Conservation (phyloP, 495 filamentous ascomycete genomes). For the Aspergillus baeticus region DNA sequence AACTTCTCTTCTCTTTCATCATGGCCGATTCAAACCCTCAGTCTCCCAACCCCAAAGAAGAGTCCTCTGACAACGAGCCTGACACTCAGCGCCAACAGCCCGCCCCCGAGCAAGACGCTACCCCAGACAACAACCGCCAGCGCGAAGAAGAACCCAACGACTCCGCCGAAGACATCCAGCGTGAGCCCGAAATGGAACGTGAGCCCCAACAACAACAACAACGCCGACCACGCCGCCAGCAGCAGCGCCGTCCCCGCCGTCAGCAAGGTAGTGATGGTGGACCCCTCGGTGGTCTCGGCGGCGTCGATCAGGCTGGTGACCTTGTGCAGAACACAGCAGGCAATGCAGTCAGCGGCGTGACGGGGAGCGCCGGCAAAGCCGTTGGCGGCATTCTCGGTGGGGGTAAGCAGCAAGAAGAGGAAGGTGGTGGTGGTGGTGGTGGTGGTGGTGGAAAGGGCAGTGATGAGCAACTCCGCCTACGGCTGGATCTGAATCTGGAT, state of each 20-base stretch:
- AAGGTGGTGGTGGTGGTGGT: constrained; percentile 35
- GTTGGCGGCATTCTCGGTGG: constrained; percentile 50
- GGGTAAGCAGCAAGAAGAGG: constrained; percentile 28
- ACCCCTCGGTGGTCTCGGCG: constrained; percentile 53
- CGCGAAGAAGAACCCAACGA: constrained; percentile 30
- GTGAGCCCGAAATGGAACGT: constrained; percentile 37
- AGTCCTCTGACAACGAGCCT: constrained; percentile 6
- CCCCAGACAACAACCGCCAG: constrained; percentile 16
- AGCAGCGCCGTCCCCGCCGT: constrained; percentile 5
- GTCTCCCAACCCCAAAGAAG: constrained; percentile 8
- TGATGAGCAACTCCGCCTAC: constrained; percentile 71
- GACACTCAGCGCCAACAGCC: constrained; percentile 12
- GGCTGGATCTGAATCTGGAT: constrained; percentile 84
- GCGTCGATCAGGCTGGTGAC: constrained; percentile 54
- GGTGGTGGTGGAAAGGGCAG: constrained; percentile 44
- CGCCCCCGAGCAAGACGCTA: constrained; percentile 12
- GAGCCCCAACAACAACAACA: constrained; percentile 23
- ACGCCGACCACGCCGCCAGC: constrained; percentile 24
- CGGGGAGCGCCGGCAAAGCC: constrained; percentile 57
- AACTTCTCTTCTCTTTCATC: neutral
- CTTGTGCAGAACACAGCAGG: constrained; percentile 66
- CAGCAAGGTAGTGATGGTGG: constrained; percentile 40
- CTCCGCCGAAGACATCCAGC: constrained; percentile 38
- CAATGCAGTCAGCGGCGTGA: constrained; percentile 55
- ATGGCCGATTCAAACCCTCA: constrained; percentile 11